Evolutionary conservation across 2,329 filamentous ascomycete species (phyloP), one percentile per base, ranked within the genome.

Genomic region (Diaporthe sp.): DNA sequence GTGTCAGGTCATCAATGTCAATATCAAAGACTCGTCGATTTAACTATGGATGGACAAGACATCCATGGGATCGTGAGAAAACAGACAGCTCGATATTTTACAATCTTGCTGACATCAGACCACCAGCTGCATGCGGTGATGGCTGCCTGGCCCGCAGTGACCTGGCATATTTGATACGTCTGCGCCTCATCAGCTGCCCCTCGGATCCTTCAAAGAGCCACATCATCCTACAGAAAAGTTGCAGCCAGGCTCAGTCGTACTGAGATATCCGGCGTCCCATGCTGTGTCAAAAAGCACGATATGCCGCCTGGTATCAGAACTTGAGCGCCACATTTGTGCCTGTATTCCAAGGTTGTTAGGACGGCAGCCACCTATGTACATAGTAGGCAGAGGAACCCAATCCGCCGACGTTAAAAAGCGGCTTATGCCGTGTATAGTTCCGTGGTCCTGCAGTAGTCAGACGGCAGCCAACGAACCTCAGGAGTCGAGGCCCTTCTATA

Each of bases 161-260:
- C 19, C n/a, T 12, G 9, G 3, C 19, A 8, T 5, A 34, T 49
- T 15, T 13, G 42, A 34, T 34, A 31, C 25, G 28, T 65, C 39
- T 22, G 59, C 58, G 25, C 25, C 59, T 12, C 59, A 3, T 49
- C 25, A 9, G 42, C 61, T 49, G 42, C 28, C 10, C 34, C 59
- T 65, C 61, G 61, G 58, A 65, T 65, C 61, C 61, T 65, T 65
- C 61, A 17, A 59, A n/a, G 57, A n/a, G 25, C 10, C 25, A 22
- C 17, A 31, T 65, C 3, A 28, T 46, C 39, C 61, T n/a, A n/a
- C 19, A 34, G 17, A 49, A 22, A 49, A 19, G 3, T 10, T 34
- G 2, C 9, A 31, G 25, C 25, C 61, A 49, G 17, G 25, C 10
- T 34, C 19, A 28, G 12, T 6, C 10, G 25, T 28, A 25, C 7